Evolutionary conservation across 768 basidiomycete genomes (phyloP), one percentile per base, ranked within the genome.

Genomic region (Rhizopogon vesiculosus): DNA sequence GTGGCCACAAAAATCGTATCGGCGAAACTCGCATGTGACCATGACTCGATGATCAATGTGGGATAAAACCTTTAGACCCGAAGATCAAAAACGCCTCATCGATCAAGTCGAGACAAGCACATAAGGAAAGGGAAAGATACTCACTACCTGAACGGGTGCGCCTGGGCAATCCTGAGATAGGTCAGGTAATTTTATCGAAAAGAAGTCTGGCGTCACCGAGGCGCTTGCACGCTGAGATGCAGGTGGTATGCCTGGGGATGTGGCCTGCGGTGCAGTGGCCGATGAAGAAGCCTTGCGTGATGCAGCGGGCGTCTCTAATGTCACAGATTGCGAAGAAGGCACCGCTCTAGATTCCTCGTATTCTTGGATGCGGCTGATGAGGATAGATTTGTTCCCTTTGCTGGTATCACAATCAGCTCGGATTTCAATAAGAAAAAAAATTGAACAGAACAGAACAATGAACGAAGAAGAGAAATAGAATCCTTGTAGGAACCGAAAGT

Each of bases 171-270:
- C 76, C 22, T 70, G 68, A 19, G 79, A 74, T 15, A 80, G 64
- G 58, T 86, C 77, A 19, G 90, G 90, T 42, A 92, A 64, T 48
- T 70, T 74, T 61, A 87, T 67, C 57, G 77, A 75, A 59, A 82
- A 64, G 54, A 76, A 78, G 19, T 66, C 66, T 7, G 72, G 56
- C 12, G 70, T 65, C 19, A 60, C 45, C 33, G 57, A 56, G 15
- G 54, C 51, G 10, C 42, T 53, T 18, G 42, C 6, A 5, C 55
- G 57, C 19, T 71, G 68, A 3, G 73, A 55, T 18, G 70, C 59
- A 19, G 76, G 67, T 16, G 78, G 82, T 13, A 79, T 69, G 19
- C 79, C 77, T 22, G 79, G 73, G 5, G 76, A 66, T 58, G 67
- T 59, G 39, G 75, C 66, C 63, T 56, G 63, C 35, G 58, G 61